Base-by-base conservation (phyloP, 2,329 filamentous ascomycete species). In the Hymenoscyphus albidus region DNA sequence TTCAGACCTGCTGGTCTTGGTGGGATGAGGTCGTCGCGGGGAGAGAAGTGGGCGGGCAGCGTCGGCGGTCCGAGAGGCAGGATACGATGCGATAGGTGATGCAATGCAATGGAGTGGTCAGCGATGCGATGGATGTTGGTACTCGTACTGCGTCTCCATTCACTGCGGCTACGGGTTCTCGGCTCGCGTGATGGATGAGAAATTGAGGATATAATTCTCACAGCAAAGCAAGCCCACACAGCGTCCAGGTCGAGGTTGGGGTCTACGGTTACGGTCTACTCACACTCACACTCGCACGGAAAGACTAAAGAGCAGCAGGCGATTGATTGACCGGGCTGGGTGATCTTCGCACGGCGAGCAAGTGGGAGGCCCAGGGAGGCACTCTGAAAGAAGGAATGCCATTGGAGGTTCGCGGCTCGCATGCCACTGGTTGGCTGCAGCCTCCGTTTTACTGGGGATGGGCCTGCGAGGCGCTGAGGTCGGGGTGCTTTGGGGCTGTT, bases 1-100 rank as follows among this genome's bases (percentile, higher is more conserved):
- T 68, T 72, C 44, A 64, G 70, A 64, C 71, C 71, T 73, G 40
- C 63, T 73, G 48, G 61, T 60, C 59, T 32, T 31, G 13, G 55
- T 63, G 62, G 59, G 64, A 35, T 35, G 35, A 59, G 18, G 64
- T 67, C 60, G 65, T 63, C 35, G 69, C 32, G 32, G 63, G 58
- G 59, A 54, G 60, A 61, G 51, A 59, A 58, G 27, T 12, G 27
- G 72, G 64, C 65, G 65, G 64, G 68, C 64, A 61, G 65, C 65
- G 67, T 68, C 44, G 44, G 44, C 44, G 44, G 44, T 51, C 44
- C 44, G 44, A 27, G 44, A 27, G 44, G 44, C 44, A 51, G 18
- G 18, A n/a, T 51, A 51, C 22, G 44, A n/a, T 22, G 44, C 44
- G 22, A 18, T 9, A 18, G n/a, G 44, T 35, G 9, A 51, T 27